Percentiles rank a stretch among this genome's conserved stretches.
Conservation (phyloP, 306 rosid genomes). For the Macrotyloma uniflorum region DNA sequence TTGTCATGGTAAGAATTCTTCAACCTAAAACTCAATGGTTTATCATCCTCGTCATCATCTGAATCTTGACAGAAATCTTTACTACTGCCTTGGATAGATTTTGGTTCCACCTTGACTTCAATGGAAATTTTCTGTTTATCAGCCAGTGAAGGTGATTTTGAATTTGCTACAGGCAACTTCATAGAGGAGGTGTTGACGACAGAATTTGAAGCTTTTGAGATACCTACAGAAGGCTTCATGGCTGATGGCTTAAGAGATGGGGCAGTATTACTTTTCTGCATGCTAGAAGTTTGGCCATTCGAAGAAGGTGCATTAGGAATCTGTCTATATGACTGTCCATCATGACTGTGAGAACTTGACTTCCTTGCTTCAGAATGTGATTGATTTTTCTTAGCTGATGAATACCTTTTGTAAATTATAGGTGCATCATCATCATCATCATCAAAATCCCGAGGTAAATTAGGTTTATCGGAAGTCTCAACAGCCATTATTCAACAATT, state of each 20-base stretch:
- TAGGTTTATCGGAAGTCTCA: constrained; percentile 50
- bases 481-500: constrained; percentile 50
- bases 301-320: constrained; percentile 37
- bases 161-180: constrained; percentile 35
- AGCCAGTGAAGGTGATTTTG: constrained; percentile 24
- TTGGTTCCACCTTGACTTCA: constrained; percentile 38
- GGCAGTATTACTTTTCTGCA: constrained; percentile 33
- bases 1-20: constrained; percentile 38
- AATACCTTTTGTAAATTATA: constrained; percentile 27
- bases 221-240: constrained; percentile 31
- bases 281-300: constrained; percentile 47
- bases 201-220: constrained; percentile 35
- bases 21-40: constrained; percentile 46
- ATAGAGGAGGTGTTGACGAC: constrained; percentile 14
- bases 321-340: constrained; percentile 40
- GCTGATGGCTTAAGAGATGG: constrained; percentile 35
- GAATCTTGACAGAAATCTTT: constrained; percentile 33
- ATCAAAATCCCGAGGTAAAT: constrained; percentile 17
- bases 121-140: constrained; percentile 32
- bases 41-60: constrained; percentile 53
- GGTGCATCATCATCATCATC: constrained; percentile 45
- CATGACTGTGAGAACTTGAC: constrained; percentile 35
- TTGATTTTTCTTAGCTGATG: constrained; percentile 47
- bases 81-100: neutral
- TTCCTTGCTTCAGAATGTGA: constrained; percentile 41